Conservation (phyloP, 164 flowering plant species). For the Tinospora cordifolia region DNA sequence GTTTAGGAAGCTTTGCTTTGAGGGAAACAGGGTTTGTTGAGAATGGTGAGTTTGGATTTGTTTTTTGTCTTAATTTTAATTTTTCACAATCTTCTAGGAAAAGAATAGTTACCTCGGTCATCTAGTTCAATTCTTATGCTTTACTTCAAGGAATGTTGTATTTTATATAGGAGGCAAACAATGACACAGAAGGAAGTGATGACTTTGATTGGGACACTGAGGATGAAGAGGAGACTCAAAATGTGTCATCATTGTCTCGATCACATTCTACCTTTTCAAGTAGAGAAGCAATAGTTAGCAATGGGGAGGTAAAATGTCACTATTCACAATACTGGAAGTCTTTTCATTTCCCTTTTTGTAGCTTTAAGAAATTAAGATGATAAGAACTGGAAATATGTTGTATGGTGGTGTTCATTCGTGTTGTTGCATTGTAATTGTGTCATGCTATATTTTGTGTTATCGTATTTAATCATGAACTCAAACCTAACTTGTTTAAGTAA, state of each 20-base stretch:
- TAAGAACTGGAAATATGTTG: neutral
- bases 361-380: neutral
- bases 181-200: constrained; percentile 23
- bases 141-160: neutral
- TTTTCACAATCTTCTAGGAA: neutral
- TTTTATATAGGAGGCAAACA: constrained; percentile 16
- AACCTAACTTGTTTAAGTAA: no score
- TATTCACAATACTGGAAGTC: neutral
- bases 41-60: constrained; percentile 7
- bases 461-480: no score
- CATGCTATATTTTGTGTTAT: no score
- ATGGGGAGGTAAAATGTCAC: constrained; percentile 31
- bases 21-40: neutral
- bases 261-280: constrained; percentile 12
- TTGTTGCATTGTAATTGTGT: no score
- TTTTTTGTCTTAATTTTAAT: neutral
- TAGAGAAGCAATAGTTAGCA: constrained; percentile 12
- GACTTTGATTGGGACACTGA: constrained; percentile 29
- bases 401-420: no score
- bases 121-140: neutral
- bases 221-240: constrained; percentile 40
- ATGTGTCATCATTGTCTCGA: constrained; percentile 14
- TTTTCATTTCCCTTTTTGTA: neutral
- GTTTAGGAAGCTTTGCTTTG: neutral
- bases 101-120: neutral